Conservation (phyloP, 257 asterid genomes). For the Nyctanthes arbortristis region DNA sequence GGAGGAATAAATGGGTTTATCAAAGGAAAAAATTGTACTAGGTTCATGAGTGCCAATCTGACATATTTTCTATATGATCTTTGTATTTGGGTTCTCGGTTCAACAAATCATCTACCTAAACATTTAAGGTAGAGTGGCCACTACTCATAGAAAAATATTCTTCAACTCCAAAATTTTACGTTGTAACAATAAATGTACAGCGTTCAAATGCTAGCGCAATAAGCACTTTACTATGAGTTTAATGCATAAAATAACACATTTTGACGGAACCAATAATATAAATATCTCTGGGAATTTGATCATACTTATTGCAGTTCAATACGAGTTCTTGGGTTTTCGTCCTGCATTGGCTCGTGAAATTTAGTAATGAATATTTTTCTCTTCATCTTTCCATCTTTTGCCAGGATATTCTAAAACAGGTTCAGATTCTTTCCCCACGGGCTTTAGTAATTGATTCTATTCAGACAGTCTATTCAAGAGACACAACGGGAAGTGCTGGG, state of each 20-base stretch:
- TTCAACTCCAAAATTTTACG: too few relatives aligned
- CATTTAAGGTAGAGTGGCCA: background rate
- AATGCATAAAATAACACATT: background rate
- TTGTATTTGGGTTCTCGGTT: background rate
- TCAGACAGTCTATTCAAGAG: slow-evolving; percentile 83
- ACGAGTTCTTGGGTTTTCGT: slow-evolving; percentile 1
- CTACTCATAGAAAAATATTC: too few relatives aligned
- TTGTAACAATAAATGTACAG: background rate
- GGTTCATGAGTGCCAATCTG: background rate
- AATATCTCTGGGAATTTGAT: slow-evolving; percentile 19
- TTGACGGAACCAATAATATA: slow-evolving; percentile 1
- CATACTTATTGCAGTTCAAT: slow-evolving; percentile 2
- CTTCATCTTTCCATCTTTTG: slow-evolving; percentile 11
- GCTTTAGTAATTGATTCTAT: slow-evolving; percentile 83
- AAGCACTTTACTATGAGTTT: background rate
- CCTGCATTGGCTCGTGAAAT: too few relatives aligned
- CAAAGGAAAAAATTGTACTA: background rate
- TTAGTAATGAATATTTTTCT: too few relatives aligned
- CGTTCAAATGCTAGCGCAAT: background rate
- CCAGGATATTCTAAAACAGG: slow-evolving; percentile 87
- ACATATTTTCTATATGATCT: background rate
- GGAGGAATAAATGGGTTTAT: background rate
- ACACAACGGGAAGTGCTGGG: slow-evolving; percentile 88
- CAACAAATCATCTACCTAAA: background rate
- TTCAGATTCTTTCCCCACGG: slow-evolving; percentile 63